These are phyloP conservation scores for Phaeosphaeriaceae sp. DNA, from an alignment of 2,329 filamentous ascomycete species.

Conservation along the genomic window DNA sequence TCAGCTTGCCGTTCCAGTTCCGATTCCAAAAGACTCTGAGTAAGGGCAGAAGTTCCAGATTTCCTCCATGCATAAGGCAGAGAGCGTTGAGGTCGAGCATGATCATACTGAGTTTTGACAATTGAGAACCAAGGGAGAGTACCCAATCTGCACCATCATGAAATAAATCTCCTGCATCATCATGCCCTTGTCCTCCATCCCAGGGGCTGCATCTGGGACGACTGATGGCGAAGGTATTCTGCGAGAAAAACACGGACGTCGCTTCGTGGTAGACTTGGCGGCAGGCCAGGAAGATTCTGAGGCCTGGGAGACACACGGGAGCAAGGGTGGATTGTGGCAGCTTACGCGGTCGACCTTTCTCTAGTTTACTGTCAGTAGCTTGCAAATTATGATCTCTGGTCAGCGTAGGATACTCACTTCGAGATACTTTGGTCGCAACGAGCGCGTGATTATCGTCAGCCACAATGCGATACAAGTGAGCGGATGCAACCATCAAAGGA, in stretches of 20 bases:
- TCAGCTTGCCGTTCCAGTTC: not conserved
- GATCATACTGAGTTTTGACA: not conserved
- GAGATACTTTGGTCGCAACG: not conserved
- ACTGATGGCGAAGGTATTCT: not conserved
- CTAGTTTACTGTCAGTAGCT: not conserved
- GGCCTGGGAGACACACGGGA: not conserved
- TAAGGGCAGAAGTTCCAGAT: not conserved
- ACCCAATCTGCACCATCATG: not conserved
- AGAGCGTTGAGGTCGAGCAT: not conserved
- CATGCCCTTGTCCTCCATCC: not conserved
- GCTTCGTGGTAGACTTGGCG: conserved; percentile 2
- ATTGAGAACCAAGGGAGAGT: not conserved
- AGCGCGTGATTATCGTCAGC: not conserved
- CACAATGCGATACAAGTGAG: not conserved
- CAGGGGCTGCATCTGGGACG: not conserved
- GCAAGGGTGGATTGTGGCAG: not conserved
- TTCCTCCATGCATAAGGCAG: not conserved
- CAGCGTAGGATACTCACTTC: not conserved
- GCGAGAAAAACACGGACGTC: not conserved
- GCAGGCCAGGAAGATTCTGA: not conserved
- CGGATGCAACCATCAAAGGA: not conserved
- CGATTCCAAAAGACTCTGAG: not conserved
- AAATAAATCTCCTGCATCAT: not conserved
- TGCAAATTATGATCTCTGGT: not conserved
- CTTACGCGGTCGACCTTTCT: not conserved